These are phyloP conservation scores for Decorospora gaudefroyi DNA, from an alignment of 2,329 filamentous ascomycete species.

Conservation along the genomic window DNA sequence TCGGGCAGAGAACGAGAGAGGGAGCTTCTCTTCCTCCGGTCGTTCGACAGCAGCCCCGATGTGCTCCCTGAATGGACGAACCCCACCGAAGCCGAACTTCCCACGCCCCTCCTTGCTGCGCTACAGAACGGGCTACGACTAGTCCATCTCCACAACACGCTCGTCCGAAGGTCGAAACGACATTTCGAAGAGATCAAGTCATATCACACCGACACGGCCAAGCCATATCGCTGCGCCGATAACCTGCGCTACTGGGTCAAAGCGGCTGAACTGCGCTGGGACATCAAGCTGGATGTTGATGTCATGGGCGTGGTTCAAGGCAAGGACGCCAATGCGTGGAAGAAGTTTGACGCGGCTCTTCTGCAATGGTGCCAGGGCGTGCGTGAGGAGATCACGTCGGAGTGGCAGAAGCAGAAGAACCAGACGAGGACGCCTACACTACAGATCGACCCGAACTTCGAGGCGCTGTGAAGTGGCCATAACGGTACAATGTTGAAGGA, in stretches of 20 bases:
- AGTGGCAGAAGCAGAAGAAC: slow-evolving; percentile 60
- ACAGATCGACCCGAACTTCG: slow-evolving; percentile 45
- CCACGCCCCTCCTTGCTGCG: slow-evolving; percentile 73
- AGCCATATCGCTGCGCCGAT: slow-evolving; percentile 91
- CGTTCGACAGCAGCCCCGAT: slow-evolving; percentile 65
- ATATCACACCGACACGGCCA: slow-evolving; percentile 89
- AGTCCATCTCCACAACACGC: slow-evolving; percentile 85
- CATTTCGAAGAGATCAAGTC: slow-evolving; percentile 87
- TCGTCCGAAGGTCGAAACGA: slow-evolving; percentile 80
- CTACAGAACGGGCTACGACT: slow-evolving; percentile 81
- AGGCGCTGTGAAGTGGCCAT: slow-evolving; percentile 27
- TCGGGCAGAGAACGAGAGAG: slow-evolving; percentile 74
- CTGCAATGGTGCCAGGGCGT: slow-evolving; percentile 82
- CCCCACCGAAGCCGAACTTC: slow-evolving; percentile 60
- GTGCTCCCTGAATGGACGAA: slow-evolving; percentile 69
- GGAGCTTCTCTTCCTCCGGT: slow-evolving; percentile 79
- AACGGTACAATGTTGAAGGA: slow-evolving; percentile 9
- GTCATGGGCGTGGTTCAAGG: slow-evolving; percentile 85
- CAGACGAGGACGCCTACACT: slow-evolving; percentile 46
- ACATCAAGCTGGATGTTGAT: slow-evolving; percentile 79
- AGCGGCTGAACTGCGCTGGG: slow-evolving; percentile 91
- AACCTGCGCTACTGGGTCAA: slow-evolving; percentile 97
- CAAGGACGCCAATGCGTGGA: slow-evolving; percentile 71
- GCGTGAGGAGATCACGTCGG: slow-evolving; percentile 77
- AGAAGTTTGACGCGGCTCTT: slow-evolving; percentile 79